These are phyloP conservation scores for Neospermospora avenae DNA, from an alignment of 2,329 filamentous ascomycete species.

Conservation along the genomic window DNA sequence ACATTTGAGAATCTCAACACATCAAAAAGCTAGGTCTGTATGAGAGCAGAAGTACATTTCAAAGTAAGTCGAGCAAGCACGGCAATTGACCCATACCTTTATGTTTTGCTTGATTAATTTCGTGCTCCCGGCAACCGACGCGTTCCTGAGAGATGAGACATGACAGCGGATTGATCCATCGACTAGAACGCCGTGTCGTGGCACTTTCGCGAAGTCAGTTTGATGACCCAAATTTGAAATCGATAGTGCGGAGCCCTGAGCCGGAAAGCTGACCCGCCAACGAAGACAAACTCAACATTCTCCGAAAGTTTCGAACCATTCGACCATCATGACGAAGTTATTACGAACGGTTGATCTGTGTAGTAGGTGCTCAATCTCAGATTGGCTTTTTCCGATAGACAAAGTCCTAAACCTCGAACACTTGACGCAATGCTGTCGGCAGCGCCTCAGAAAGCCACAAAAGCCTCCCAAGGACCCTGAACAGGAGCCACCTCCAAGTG, in stretches of 20 bases:
- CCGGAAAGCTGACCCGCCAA: not conserved
- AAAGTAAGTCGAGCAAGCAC: not conserved
- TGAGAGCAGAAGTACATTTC: not conserved
- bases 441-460: too few relatives aligned
- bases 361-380: too few relatives aligned
- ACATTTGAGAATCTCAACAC: conserved; percentile 6
- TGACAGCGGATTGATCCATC: conserved; percentile 4
- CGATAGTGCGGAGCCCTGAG: not conserved
- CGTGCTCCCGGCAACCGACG: conserved; percentile 15
- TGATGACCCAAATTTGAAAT: conserved; percentile 4
- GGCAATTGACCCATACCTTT: too few relatives aligned
- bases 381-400: too few relatives aligned
- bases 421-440: too few relatives aligned
- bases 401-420: too few relatives aligned
- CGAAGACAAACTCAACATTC: not conserved
- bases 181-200: not conserved
- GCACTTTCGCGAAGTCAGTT: not conserved
- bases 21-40: not conserved
- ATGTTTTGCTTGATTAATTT: conserved; percentile 10
- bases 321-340: not conserved
- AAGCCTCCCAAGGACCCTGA: too few relatives aligned
- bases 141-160: conserved; percentile 7
- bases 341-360: too few relatives aligned
- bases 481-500: too few relatives aligned
- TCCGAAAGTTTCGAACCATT: not conserved